Evolutionary conservation across 106 monocot genomes (phyloP).

Genomic region (Dendrobium chrysotoxum): DNA sequence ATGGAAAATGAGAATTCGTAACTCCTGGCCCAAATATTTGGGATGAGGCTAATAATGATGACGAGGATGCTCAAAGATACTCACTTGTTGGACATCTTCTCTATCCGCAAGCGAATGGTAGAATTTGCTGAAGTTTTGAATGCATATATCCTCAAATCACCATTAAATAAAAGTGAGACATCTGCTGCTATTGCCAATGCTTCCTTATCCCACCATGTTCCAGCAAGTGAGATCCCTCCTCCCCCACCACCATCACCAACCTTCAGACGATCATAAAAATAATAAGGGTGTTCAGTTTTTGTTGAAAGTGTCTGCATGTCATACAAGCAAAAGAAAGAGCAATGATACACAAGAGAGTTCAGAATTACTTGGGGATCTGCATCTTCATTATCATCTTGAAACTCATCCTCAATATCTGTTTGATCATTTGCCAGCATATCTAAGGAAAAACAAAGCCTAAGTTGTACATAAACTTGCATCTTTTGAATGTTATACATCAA

Average conservation of each 20-base stretch:
- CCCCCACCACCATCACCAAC: slow-evolving; percentile 89
- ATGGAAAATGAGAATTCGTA: not conserved
- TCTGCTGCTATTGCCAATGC: slow-evolving; percentile 74
- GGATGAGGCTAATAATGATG: not conserved
- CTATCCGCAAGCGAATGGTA: slow-evolving; percentile 63
- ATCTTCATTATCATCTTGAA: slow-evolving; percentile 20
- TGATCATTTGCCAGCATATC: slow-evolving; percentile 47
- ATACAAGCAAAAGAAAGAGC: not conserved
- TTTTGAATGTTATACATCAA: not conserved
- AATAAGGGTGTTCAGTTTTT: not conserved
- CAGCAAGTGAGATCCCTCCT: slow-evolving; percentile 81
- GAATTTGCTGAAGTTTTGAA: slow-evolving; percentile 71
- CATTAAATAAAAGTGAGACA: slow-evolving; percentile 56
- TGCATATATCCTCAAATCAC: slow-evolving; percentile 80
- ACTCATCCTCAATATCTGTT: slow-evolving; percentile 56
- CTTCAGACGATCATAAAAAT: slow-evolving; percentile 19
- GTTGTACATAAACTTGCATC: not conserved
- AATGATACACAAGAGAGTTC: not conserved
- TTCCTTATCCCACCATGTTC: slow-evolving; percentile 81
- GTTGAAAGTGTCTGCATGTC: not conserved
- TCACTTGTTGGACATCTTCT: slow-evolving; percentile 85
- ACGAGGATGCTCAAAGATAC: slow-evolving; percentile 8
- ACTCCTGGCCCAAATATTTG: not conserved
- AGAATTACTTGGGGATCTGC: not conserved
- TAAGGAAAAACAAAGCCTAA: slow-evolving; percentile 15